These are phyloP conservation scores for Beauveria sp. DNA, from an alignment of 2,329 filamentous ascomycete species.

Conservation along the genomic window DNA sequence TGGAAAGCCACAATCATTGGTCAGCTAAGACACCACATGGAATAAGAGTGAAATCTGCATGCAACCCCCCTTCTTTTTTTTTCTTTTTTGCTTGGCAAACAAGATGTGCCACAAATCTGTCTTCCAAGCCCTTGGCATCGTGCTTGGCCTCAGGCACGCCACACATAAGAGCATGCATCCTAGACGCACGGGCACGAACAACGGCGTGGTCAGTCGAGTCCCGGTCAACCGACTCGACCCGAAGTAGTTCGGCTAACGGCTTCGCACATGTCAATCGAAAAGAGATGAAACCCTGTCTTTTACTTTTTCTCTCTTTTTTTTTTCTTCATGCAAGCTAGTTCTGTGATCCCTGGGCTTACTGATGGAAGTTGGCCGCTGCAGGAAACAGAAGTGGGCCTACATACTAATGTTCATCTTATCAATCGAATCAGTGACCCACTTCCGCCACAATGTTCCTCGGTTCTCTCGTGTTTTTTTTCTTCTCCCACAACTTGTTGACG, in stretches of 20 bases:
- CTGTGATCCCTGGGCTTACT: not conserved
- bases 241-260: not conserved
- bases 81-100: not conserved
- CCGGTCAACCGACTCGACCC: not conserved
- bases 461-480: not conserved
- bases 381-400: not conserved
- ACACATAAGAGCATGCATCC: not conserved
- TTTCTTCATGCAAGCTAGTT: not conserved
- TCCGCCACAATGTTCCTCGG: not conserved
- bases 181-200: not conserved
- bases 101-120: not conserved
- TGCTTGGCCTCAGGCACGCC: not conserved
- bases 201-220: not conserved
- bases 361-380: too few relatives aligned
- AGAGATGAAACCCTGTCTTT: not conserved
- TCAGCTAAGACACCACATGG: too few relatives aligned
- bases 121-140: conserved; percentile 1
- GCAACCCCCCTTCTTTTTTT: too few relatives aligned
- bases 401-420: conserved; percentile 10
- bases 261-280: not conserved
- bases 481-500: not conserved
- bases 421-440: conserved; percentile 11
- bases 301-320: not conserved
- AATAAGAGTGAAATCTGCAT: too few relatives aligned
- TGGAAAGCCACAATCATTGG: too few relatives aligned